Evolutionary conservation across 2,329 filamentous ascomycete genomes (phyloP), one percentile per base, ranked within the genome.

Genomic region (Aspergillus fischeri): DNA sequence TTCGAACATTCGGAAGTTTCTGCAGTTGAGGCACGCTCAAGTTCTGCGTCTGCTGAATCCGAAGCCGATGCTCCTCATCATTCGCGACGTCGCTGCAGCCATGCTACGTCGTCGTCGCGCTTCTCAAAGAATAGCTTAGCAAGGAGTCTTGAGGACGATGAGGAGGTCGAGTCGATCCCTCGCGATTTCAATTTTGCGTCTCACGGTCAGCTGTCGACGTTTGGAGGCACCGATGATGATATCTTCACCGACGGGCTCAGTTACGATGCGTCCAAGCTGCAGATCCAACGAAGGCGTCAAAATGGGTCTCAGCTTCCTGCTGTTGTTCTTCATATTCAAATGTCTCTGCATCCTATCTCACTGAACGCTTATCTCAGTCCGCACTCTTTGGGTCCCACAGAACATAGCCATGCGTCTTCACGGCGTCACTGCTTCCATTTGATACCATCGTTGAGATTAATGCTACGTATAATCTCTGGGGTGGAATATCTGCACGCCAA

Each of bases 241-340:
- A 75, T 77, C 14, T 78, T 78, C 59, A 75, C 72, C 2, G 75
- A 78, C 54, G 76, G 73, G 2, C 52, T 73, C 10, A 75, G 72
- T 48, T 67, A 72, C 38, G 71, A 72, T 54, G 64, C 63, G 28
- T 73, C 68, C 4, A 73, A 70, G 38, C 60, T 71, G 41, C 70
- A 71, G 62, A 55, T 72, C 32, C 65, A 68, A 53, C 61, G 57
- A 42, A 65, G 65, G 38, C 54, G 38, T 55, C 64, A 62, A 48
- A 56, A 67, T 35, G 59, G 64, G 2, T 57, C 65, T 25, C 67
- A 72, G 42, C 63, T 67, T 4, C 73, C 70, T 25, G 68, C 73
- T 21, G 66, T 86, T 10, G 81, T 81, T 4, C 75, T 88, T 8
- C 85, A 87, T 67, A 84, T 88, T n/a, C 86, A 88, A 65, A 88